Evolutionary conservation across 768 basidiomycete species (phyloP).

Genomic region (Tricholoma sp.): DNA sequence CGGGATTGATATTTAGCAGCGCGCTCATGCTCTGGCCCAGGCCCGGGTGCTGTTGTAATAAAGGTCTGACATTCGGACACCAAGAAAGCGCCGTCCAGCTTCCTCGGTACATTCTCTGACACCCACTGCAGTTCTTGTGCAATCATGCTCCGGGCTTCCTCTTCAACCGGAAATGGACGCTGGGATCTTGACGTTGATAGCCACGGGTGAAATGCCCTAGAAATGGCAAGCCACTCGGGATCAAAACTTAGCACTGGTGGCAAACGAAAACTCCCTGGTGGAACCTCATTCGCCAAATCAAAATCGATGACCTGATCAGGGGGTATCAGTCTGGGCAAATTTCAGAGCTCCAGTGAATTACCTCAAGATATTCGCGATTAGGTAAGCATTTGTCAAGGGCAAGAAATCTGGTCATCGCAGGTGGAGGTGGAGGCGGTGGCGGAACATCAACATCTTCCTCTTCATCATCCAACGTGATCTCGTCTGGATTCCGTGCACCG

Average conservation of each 20-base stretch:
- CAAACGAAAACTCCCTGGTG: neutral
- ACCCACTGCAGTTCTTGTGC: slow-evolving; percentile 66
- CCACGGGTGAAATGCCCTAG: slow-evolving; percentile 78
- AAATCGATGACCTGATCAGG: slow-evolving; percentile 64
- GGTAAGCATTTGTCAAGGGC: slow-evolving; percentile 90
- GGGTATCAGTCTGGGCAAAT: neutral
- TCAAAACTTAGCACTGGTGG: slow-evolving; percentile 61
- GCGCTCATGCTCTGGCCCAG: slow-evolving; percentile 32
- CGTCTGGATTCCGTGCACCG: slow-evolving; percentile 39
- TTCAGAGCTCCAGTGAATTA: slow-evolving; percentile 20
- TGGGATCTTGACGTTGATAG: slow-evolving; percentile 54
- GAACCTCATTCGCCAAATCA: slow-evolving; percentile 18
- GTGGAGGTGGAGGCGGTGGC: slow-evolving; percentile 20
- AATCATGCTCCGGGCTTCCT: slow-evolving; percentile 49
- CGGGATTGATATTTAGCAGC: slow-evolving; percentile 27
- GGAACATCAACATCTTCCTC: slow-evolving; percentile 36
- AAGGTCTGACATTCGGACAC: slow-evolving; percentile 65
- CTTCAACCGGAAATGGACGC: slow-evolving; percentile 54
- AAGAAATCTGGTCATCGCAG: slow-evolving; percentile 66
- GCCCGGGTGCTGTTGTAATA: slow-evolving; percentile 55
- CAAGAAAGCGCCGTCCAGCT: slow-evolving; percentile 28
- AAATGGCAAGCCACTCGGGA: slow-evolving; percentile 92
- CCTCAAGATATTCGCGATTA: slow-evolving; percentile 76
- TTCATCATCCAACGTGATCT: slow-evolving; percentile 44
- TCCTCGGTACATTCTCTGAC: slow-evolving; percentile 40